Evolutionary conservation across 495 filamentous ascomycete genomes (phyloP).

Genomic region (Rhizodiscina lignyota): DNA sequence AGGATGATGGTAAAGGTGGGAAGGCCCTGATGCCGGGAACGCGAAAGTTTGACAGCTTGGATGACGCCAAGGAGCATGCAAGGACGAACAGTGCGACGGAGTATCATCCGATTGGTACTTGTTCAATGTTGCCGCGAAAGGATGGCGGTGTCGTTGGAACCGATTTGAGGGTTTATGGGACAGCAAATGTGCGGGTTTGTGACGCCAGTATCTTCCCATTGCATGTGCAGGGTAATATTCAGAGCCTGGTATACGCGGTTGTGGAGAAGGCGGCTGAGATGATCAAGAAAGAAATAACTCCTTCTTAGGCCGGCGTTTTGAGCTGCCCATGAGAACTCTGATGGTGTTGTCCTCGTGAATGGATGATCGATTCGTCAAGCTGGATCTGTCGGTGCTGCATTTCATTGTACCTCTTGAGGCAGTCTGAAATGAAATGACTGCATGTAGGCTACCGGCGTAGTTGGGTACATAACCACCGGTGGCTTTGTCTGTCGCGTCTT

Average conservation of each 20-base stretch:
- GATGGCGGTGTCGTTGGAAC: not conserved
- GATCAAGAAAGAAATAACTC: not conserved
- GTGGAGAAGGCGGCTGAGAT: not conserved
- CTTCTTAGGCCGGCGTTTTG: not conserved
- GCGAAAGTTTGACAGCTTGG: not conserved
- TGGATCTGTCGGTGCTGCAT: no score
- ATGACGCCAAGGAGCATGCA: not conserved
- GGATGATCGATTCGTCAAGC: no score
- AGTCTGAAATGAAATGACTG: no score
- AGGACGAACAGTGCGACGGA: not conserved
- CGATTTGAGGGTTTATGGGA: not conserved
- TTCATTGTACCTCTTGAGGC: no score
- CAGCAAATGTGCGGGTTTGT: not conserved
- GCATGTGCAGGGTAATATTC: not conserved
- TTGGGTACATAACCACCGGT: no score
- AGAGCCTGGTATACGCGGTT: not conserved
- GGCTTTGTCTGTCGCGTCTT: no score
- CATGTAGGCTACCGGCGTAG: no score
- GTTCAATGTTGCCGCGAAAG: not conserved
- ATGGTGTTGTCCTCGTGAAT: no score
- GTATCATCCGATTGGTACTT: not conserved
- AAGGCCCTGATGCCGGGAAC: no score
- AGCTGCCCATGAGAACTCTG: not conserved
- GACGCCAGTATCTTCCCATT: conserved; percentile 1
- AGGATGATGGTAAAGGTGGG: not conserved